A percentile compares a stretch with the other conserved stretches of the same genome.
Conservation (phyloP, 306 rosid species). For the Corylus avellana region DNA sequence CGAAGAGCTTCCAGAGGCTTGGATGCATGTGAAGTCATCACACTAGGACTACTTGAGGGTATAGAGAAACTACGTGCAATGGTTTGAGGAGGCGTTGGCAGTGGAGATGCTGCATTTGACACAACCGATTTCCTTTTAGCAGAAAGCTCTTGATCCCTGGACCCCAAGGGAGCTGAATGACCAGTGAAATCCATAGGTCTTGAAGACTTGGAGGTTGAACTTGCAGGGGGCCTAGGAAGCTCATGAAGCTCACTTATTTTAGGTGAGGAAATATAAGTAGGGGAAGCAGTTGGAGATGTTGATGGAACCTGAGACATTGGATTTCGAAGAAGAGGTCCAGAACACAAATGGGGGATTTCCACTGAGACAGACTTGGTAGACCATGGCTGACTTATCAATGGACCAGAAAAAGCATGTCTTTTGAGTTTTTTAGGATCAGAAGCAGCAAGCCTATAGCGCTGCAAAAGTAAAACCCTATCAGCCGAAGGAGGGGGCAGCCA, state of each 20-base stretch:
- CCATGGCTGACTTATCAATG: conserved; percentile 63
- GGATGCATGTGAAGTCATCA: conserved; percentile 42
- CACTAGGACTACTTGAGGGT: conserved; percentile 69
- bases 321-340: conserved; percentile 79
- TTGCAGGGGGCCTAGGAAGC: conserved; percentile 88
- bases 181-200: conserved; percentile 60
- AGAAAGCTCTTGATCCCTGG: conserved; percentile 61
- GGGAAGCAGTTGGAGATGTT: conserved; percentile 74
- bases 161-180: conserved; percentile 77
- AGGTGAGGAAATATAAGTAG: conserved; percentile 75
- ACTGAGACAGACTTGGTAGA: conserved; percentile 47
- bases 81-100: conserved; percentile 76
- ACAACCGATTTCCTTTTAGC: conserved; percentile 40
- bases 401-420: conserved; percentile 88
- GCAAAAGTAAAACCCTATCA: conserved; percentile 46
- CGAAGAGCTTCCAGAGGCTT: conserved; percentile 50
- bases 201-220: conserved; percentile 52
- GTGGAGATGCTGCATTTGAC: conserved; percentile 70
- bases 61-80: conserved; percentile 84
- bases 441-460: conserved; percentile 44
- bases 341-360: conserved; percentile 61
- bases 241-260: conserved; percentile 97
- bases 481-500: conserved; percentile 65
- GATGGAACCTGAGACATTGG: conserved; percentile 66
- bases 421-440: conserved; percentile 62